phyloP scores from a whole-genome alignment of 352 stramenopile species.

The Aphanomyces cochlioides region DNA sequence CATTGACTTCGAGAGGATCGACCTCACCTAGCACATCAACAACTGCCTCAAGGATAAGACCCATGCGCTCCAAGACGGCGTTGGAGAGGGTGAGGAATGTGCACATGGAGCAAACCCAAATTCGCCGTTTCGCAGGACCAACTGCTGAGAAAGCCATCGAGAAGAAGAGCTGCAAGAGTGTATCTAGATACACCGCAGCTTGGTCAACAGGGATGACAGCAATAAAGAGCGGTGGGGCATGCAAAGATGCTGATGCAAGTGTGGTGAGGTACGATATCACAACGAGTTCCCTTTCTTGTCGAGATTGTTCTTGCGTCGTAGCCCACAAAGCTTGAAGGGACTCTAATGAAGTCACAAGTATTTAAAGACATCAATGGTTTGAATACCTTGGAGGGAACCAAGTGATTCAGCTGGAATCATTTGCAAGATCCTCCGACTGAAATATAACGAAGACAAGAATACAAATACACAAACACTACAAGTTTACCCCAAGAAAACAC shows the following conservation, averaged over 20 bases:
- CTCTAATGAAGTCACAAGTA: not conserved
- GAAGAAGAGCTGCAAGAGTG: constrained; percentile 73
- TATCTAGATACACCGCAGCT: constrained; percentile 39
- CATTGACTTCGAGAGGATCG: not conserved
- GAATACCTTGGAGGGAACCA: constrained; percentile 1
- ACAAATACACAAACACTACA: too few relatives aligned
- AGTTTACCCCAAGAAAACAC: too few relatives aligned
- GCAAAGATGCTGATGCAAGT: constrained; percentile 31
- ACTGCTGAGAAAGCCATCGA: constrained; percentile 58
- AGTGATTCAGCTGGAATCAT: constrained; percentile 54
- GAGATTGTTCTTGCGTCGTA: constrained; percentile 10
- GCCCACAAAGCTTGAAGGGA: constrained; percentile 9
- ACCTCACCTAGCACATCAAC: constrained; percentile 65
- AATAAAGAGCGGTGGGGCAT: constrained; percentile 47
- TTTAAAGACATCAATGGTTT: constrained; percentile 5
- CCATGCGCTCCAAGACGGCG: constrained; percentile 49
- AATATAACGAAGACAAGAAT: too few relatives aligned
- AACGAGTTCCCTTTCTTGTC: constrained; percentile 25
- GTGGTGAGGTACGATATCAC: constrained; percentile 23
- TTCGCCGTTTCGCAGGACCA: constrained; percentile 51
- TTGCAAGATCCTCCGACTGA: constrained; percentile 40
- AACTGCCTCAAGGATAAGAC: constrained; percentile 62
- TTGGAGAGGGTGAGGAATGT: constrained; percentile 37
- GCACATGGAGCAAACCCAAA: constrained; percentile 60
- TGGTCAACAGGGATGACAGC: constrained; percentile 45